phyloP scores from a whole-genome alignment of 139 green algal species.

The Chlamydomonas asymmetrica region DNA sequence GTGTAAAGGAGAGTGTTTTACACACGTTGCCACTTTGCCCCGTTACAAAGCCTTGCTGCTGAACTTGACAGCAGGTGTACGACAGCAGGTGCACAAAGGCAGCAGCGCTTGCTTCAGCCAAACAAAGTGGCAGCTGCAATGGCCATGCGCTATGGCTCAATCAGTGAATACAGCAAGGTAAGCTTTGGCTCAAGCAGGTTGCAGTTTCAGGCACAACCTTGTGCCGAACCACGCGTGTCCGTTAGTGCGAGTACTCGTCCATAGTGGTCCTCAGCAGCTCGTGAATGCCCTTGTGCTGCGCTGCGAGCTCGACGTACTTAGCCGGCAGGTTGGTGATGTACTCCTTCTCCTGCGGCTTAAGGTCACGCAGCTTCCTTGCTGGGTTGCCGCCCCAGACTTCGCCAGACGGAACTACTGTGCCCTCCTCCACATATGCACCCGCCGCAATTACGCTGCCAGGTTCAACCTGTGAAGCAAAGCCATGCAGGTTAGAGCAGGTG shows the following conservation, averaged over 20 bases:
- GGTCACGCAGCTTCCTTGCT: slow-evolving; percentile 77
- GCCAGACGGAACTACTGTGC: slow-evolving; percentile 69
- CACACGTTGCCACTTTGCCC: too few relatives aligned
- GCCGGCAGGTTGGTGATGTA: slow-evolving; percentile 70
- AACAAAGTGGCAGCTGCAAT: background rate
- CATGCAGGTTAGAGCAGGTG: too few relatives aligned
- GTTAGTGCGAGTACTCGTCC: slow-evolving; percentile 13
- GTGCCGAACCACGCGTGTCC: background rate
- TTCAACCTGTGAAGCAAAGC: slow-evolving; percentile 58
- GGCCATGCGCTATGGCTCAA: background rate
- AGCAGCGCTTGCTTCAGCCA: background rate
- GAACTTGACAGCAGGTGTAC: too few relatives aligned
- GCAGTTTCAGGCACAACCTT: background rate
- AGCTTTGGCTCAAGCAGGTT: background rate
- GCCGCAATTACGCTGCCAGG: slow-evolving; percentile 86
- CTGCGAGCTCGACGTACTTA: slow-evolving; percentile 50
- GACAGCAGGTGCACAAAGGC: background rate
- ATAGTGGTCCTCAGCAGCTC: slow-evolving; percentile 36
- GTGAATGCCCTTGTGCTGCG: slow-evolving; percentile 51
- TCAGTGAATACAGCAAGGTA: background rate
- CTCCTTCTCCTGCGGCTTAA: slow-evolving; percentile 81
- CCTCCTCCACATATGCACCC: slow-evolving; percentile 80
- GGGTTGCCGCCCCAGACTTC: slow-evolving; percentile 84
- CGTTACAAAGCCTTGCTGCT: too few relatives aligned
- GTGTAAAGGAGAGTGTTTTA: too few relatives aligned